Evolutionary conservation across 306 rosid genomes (phyloP).

Genomic region (Cyamopsis tetragonoloba): DNA sequence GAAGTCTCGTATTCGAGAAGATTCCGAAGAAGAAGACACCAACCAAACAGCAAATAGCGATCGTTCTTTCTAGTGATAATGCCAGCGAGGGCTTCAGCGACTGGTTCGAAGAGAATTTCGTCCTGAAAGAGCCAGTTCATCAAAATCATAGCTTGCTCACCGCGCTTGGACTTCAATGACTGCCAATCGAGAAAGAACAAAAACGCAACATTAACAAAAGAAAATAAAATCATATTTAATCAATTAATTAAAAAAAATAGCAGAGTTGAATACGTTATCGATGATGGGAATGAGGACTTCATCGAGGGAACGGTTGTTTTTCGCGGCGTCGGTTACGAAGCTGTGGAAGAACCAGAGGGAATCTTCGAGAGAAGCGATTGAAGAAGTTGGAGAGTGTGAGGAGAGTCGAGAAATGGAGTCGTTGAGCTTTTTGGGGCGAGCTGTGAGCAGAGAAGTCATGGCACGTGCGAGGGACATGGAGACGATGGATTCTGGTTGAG

Average conservation of each 20-base stretch:
- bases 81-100: slow-evolving; percentile 51
- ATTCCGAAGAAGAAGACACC: slow-evolving; percentile 75
- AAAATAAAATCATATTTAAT: not conserved
- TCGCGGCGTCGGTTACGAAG: slow-evolving; percentile 54
- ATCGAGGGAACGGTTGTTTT: slow-evolving; percentile 16
- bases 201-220: not conserved
- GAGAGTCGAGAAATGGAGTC: slow-evolving; percentile 65
- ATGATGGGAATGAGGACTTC: slow-evolving; percentile 68
- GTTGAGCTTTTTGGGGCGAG: slow-evolving; percentile 70
- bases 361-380: slow-evolving; percentile 55
- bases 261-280: slow-evolving; percentile 46
- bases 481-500: slow-evolving; percentile 43
- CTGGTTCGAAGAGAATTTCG: slow-evolving; percentile 45
- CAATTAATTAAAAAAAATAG: not conserved
- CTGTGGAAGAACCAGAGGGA: slow-evolving; percentile 74
- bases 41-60: slow-evolving; percentile 67
- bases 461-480: slow-evolving; percentile 69
- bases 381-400: slow-evolving; percentile 22
- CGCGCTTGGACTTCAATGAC: slow-evolving; percentile 66
- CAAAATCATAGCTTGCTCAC: slow-evolving; percentile 61
- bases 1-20: slow-evolving; percentile 52
- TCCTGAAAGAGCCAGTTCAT: slow-evolving; percentile 83
- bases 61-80: slow-evolving; percentile 51
- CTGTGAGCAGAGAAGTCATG: slow-evolving; percentile 48
- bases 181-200: not conserved